A percentile compares a stretch with the other conserved stretches of the same genome.
These are phyloP conservation scores for Solanum paucissectum DNA, from an alignment of 257 asterid genomes.

Conservation along the genomic window DNA sequence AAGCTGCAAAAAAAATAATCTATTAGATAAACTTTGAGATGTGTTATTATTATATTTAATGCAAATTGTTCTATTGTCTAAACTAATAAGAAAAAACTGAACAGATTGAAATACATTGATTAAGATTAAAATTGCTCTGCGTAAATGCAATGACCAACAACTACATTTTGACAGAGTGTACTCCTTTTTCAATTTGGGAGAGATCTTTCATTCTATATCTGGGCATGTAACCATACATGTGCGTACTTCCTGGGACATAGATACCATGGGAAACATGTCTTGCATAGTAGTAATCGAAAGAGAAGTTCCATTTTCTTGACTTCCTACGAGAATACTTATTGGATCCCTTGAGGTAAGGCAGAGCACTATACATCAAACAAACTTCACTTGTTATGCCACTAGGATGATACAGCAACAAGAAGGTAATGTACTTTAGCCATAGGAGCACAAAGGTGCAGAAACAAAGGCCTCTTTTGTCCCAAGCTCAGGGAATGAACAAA, in stretches of 20 bases:
- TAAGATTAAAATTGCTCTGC: background rate
- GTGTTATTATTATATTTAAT: background rate
- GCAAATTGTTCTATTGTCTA: background rate
- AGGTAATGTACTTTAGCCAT: slow-evolving; percentile 14
- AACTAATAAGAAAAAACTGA: background rate
- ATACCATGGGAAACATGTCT: slow-evolving; percentile 45
- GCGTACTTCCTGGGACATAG: slow-evolving; percentile 80
- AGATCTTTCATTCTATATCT: slow-evolving; percentile 87
- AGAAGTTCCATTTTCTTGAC: slow-evolving; percentile 79
- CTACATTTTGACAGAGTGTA: slow-evolving; percentile 4
- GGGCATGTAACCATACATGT: slow-evolving; percentile 68
- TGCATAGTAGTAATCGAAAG: slow-evolving; percentile 58
- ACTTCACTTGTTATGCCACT: slow-evolving; percentile 76
- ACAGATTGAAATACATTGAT: background rate
- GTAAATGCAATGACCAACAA: background rate
- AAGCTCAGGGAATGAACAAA: too few species aligned
- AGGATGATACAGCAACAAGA: slow-evolving; percentile 58
- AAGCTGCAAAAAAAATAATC: too few species aligned
- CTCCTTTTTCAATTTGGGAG: slow-evolving; percentile 46
- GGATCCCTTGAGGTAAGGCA: slow-evolving; percentile 53
- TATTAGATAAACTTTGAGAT: too few species aligned
- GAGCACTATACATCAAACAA: slow-evolving; percentile 52
- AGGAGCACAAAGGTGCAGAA: too few species aligned
- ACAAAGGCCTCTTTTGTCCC: too few species aligned
- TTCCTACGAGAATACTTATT: slow-evolving; percentile 47